Evolutionary conservation across 2,329 filamentous ascomycete genomes (phyloP), one percentile per base, ranked within the genome.

Genomic region (Neopestalotiopsis sp.): DNA sequence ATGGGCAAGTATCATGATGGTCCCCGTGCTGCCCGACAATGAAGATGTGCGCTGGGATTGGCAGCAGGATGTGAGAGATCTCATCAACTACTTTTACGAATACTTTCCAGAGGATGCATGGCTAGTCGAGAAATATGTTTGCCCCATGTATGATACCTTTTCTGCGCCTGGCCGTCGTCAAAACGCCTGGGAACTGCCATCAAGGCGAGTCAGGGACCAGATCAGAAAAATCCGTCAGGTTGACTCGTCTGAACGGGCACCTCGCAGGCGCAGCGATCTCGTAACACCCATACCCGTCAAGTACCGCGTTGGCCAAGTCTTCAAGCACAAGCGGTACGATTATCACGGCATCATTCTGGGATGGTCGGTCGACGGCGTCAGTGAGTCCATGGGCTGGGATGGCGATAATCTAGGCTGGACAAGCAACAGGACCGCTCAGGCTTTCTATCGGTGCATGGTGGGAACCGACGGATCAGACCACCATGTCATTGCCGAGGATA

Each of bases 291-390:
- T 75, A 57, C 67, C 73, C 4, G 88, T 94, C 65, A 86, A 82
- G 70, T 95, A 89, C 78, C 88, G 85, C 65, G 88, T 97, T 63
- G 96, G 96, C 0, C 92, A 97, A 74, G 87, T 97, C 6, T 97
- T 98, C 77, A 87, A 86, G 62, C 96, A 99, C 80, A 89, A 86
- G 70, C 88, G 94, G 60, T 97, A 96, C 78, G 84, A 87, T 24
- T 97, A 95, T 78, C 84, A 91, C 63, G 95, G 92, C 20, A 88
- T 97, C 32, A 92, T 99, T 69, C 93, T 92, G 14, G 95, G 95
- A n/a, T 99, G 95, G 95, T 91, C 92, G 64, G 81, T 83, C 65
- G 90, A 90, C 69, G 73, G 85, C 84, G 69, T 92, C 86, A 91
- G 83, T 84, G 65, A 56, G 56, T 77, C 84, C 86, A 72, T 91